Percentiles rank a stretch among this genome's conserved stretches.
These are phyloP conservation scores for Pyrrhoderma noxium DNA, from an alignment of 1,284 basidiomycete genomes.

Conservation along the genomic window DNA sequence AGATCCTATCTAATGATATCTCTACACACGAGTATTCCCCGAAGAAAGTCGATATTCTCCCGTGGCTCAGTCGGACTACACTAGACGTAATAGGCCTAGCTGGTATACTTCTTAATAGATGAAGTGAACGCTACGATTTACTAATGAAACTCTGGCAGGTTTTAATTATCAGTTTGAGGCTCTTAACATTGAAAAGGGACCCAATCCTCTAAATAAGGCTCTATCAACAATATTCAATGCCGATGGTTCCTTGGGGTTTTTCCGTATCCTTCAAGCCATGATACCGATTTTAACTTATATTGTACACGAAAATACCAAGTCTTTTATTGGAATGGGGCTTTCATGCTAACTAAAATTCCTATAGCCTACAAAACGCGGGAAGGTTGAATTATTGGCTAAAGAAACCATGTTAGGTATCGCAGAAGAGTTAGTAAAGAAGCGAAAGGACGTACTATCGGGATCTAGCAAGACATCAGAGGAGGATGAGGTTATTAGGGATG, in stretches of 20 bases:
- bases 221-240: constrained; percentile 26
- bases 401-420: constrained; percentile 31
- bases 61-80: constrained; percentile 36
- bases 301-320: constrained; percentile 26
- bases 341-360: not conserved
- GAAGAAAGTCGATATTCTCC: constrained; percentile 29
- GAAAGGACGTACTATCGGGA: constrained; percentile 32
- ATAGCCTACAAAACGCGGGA: constrained; percentile 13
- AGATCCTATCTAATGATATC: constrained; percentile 6
- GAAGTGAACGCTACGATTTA: not conserved
- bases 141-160: constrained; percentile 28
- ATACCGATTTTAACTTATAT: constrained; percentile 23
- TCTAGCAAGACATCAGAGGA: constrained; percentile 24
- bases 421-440: constrained; percentile 36
- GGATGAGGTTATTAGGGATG: too few species aligned
- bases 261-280: constrained; percentile 14
- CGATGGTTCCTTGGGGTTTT: constrained; percentile 9
- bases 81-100: constrained; percentile 44
- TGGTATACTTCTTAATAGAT: constrained; percentile 23
- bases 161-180: constrained; percentile 62
- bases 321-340: constrained; percentile 13
- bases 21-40: not conserved
- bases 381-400: constrained; percentile 16
- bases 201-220: constrained; percentile 28
- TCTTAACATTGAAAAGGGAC: constrained; percentile 20